A percentile compares a stretch with the other conserved stretches of the same genome.
Conservation (phyloP, 1,284 basidiomycete species). For the Microbotryomycetes sp. region DNA sequence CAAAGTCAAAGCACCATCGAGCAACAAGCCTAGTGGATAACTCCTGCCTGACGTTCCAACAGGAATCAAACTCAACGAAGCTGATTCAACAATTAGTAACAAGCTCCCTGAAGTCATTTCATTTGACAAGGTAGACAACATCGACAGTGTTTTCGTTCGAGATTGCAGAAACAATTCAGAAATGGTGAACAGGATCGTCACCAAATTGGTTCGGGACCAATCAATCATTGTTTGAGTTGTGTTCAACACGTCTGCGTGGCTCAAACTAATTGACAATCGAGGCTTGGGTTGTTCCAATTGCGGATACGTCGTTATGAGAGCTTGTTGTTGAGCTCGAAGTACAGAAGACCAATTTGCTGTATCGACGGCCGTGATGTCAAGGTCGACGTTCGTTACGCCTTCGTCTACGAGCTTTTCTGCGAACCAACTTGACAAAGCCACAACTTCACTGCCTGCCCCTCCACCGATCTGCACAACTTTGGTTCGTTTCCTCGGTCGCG, state of each 20-base stretch:
- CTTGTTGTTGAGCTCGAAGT: slow-evolving; percentile 8
- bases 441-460: slow-evolving; percentile 23
- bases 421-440: slow-evolving; percentile 21
- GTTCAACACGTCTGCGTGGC: slow-evolving; percentile 15
- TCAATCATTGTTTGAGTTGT: neutral
- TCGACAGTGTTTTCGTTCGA: slow-evolving; percentile 19
- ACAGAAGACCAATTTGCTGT: slow-evolving; percentile 15
- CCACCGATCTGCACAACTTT: slow-evolving; percentile 24
- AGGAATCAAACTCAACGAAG: slow-evolving; percentile 21
- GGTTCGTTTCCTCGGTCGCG: neutral
- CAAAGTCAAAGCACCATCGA: slow-evolving; percentile 28
- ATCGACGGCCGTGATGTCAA: slow-evolving; percentile 15
- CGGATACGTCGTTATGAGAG: slow-evolving; percentile 1
- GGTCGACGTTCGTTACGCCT: neutral
- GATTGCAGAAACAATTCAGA: slow-evolving; percentile 33
- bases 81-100: slow-evolving; percentile 30
- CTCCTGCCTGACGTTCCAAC: slow-evolving; percentile 18
- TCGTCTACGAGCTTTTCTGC: neutral
- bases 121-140: slow-evolving; percentile 18
- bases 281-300: neutral
- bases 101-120: slow-evolving; percentile 3
- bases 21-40: slow-evolving; percentile 24
- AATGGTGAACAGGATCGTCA: slow-evolving; percentile 32
- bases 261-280: slow-evolving; percentile 11
- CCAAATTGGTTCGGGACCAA: slow-evolving; percentile 4